Evolutionary conservation across 2,329 filamentous ascomycete genomes (phyloP).

Genomic region (Pseudocercospora musae): DNA sequence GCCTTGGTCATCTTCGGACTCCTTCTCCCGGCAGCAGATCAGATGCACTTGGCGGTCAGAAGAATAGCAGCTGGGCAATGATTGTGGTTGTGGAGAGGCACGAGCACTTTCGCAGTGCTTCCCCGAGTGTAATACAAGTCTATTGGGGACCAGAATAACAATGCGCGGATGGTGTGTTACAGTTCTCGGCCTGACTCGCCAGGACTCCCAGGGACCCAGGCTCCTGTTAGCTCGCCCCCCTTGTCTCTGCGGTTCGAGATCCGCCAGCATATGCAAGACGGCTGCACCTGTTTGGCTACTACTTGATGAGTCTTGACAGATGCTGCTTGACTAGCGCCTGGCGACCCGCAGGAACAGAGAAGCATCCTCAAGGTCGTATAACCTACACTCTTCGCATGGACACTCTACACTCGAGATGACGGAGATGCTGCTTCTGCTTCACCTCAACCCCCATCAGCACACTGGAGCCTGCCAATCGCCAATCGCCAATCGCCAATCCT

Average conservation of each 20-base stretch:
- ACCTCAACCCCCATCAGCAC: no score
- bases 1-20: background rate
- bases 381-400: no score
- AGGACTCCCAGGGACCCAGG: background rate
- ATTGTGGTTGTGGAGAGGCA: background rate
- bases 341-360: conserved; percentile 14
- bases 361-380: no score
- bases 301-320: no score
- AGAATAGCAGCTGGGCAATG: background rate
- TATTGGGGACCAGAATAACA: conserved; percentile 5
- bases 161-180: background rate
- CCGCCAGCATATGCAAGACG: conserved; percentile 1
- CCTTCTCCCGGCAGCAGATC: background rate
- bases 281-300: conserved; percentile 6
- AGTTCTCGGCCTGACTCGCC: conserved; percentile 4
- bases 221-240: background rate
- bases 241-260: background rate
- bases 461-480: no score
- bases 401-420: background rate
- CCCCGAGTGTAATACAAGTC: conserved; percentile 4
- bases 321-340: conserved; percentile 9
- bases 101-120: conserved; percentile 2
- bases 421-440: no score
- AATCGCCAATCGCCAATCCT: conserved; percentile 5
- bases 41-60: background rate